Conservation (phyloP, 306 rosid genomes). For the Rosa rugosa region DNA sequence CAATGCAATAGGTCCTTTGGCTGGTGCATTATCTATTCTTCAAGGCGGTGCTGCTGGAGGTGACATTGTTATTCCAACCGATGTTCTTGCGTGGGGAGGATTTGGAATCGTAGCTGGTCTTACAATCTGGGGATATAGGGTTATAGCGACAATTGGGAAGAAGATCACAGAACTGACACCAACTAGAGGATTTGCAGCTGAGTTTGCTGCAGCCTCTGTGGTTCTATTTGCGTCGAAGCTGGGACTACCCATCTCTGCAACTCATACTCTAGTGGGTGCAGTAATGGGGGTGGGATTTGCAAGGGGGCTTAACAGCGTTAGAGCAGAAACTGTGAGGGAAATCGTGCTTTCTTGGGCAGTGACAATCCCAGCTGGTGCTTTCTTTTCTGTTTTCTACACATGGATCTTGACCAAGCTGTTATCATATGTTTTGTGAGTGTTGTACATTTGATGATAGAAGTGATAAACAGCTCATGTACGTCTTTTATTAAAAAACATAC, state of each 20-base stretch:
- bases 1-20: conserved; percentile 94
- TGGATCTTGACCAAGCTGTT: conserved; percentile 85
- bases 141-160: conserved; percentile 92
- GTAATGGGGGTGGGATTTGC: conserved; percentile 99
- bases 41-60: conserved; percentile 58
- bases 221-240: conserved; percentile 87
- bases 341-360: conserved; percentile 88
- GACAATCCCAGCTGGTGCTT: conserved; percentile 89
- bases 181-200: conserved; percentile 97
- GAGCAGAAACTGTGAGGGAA: conserved; percentile 93
- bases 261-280: conserved; percentile 94
- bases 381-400: conserved; percentile 69
- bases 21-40: conserved; percentile 85
- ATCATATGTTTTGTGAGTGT: conserved; percentile 58
- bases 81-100: conserved; percentile 99
- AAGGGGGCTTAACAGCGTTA: conserved; percentile 84
- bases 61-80: conserved; percentile 76
- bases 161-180: conserved; percentile 96
- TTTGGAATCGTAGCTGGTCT: conserved; percentile 97
- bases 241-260: conserved; percentile 84
- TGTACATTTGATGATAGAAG: conserved; percentile 22
- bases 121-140: conserved; percentile 94
- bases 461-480: conserved; percentile 25
- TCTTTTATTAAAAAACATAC: conserved; percentile 16
- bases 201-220: conserved; percentile 95